Conservation (phyloP, 2,329 filamentous ascomycete species). For the Colletotrichum euphorbiae region DNA sequence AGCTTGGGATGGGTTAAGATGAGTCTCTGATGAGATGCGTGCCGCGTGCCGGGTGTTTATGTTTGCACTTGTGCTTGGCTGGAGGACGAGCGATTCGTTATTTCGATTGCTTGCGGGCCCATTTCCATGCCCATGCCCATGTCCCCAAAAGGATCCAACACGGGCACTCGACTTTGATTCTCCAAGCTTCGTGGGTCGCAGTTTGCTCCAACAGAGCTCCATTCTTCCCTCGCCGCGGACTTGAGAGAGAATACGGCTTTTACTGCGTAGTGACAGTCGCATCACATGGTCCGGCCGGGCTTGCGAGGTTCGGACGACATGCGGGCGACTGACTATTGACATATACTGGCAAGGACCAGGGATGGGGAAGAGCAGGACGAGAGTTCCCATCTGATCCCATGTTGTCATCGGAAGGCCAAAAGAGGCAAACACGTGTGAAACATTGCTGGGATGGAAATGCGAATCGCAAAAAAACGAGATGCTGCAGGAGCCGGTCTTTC, state of each 20-base stretch:
- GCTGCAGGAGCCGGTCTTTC: slow-evolving; percentile 12
- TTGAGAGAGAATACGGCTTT: too few species aligned
- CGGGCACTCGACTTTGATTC: too few species aligned
- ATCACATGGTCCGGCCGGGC: neutral
- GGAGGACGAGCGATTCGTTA: neutral
- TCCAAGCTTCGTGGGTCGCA: too few species aligned
- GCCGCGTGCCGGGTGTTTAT: neutral
- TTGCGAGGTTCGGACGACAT: neutral
- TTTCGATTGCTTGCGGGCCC: neutral
- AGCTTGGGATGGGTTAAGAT: neutral
- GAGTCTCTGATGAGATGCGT: neutral
- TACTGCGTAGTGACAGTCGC: neutral
- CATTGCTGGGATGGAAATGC: slow-evolving; percentile 14
- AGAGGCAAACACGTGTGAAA: slow-evolving; percentile 8
- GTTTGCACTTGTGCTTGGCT: neutral
- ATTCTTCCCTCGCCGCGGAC: too few species aligned
- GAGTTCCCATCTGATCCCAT: neutral
- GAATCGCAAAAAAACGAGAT: neutral
- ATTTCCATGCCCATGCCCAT: too few species aligned
- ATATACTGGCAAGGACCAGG: neutral
- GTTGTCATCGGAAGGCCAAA: neutral
- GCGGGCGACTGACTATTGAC: neutral
- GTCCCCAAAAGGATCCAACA: too few species aligned
- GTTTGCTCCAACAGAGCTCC: too few species aligned
- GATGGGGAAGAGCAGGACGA: neutral